phyloP scores from a whole-genome alignment of 2,329 filamentous ascomycete species.

The Exophiala bonariae region DNA sequence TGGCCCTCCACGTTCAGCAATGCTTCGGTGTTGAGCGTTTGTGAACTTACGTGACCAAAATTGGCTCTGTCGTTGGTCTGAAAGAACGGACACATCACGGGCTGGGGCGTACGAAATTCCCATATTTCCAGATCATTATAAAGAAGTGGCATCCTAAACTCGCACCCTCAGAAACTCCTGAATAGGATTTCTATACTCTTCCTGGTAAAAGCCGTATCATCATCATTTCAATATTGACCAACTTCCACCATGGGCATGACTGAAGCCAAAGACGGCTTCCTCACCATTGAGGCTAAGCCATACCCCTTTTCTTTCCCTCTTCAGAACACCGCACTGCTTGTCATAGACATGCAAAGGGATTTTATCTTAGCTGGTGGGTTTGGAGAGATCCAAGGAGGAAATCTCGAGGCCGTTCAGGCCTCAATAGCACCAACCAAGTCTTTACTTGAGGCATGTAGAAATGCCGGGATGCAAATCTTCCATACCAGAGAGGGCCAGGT shows the following conservation, averaged over 20 bases:
- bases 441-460: slow-evolving; percentile 44
- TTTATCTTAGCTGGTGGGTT: slow-evolving; percentile 53
- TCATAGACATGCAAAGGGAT: slow-evolving; percentile 56
- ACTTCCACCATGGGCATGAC: slow-evolving; percentile 13
- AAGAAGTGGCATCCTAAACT: not conserved
- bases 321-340: slow-evolving; percentile 48
- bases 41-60: too few species aligned
- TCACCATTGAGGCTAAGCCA: slow-evolving; percentile 73
- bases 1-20: too few species aligned
- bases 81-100: too few species aligned
- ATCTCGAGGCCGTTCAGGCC: slow-evolving; percentile 39
- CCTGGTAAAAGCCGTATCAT: too few species aligned
- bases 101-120: too few species aligned
- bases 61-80: too few species aligned
- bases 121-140: not conserved
- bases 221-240: too few species aligned
- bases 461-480: slow-evolving; percentile 46
- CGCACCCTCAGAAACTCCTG: not conserved
- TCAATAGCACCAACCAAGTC: slow-evolving; percentile 42
- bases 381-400: slow-evolving; percentile 52
- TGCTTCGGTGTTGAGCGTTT: too few species aligned
- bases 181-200: too few species aligned
- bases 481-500: slow-evolving; percentile 53
- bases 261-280: slow-evolving; percentile 61
- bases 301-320: slow-evolving; percentile 51